These are phyloP conservation scores for Alloteropsis angusta DNA, from an alignment of 202 grass and related monocot species.

Conservation along the genomic window DNA sequence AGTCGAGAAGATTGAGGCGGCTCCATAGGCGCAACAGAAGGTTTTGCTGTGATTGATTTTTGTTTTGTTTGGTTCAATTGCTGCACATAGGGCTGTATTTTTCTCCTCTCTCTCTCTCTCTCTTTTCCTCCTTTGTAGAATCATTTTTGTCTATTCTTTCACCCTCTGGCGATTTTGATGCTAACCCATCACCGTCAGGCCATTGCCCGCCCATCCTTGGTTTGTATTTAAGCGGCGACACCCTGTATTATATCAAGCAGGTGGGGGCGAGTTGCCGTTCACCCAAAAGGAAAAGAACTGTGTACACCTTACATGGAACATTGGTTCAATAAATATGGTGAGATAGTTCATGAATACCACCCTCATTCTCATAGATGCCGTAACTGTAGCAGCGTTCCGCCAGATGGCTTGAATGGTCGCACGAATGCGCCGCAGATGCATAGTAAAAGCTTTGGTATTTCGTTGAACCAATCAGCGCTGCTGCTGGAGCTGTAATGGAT, in stretches of 20 bases:
- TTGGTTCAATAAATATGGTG: constrained; percentile 24
- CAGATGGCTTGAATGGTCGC: background rate
- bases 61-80: constrained; percentile 37
- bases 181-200: constrained; percentile 8
- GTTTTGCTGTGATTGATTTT: constrained; percentile 13
- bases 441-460: background rate
- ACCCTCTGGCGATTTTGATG: constrained; percentile 29
- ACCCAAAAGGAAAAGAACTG: constrained; percentile 8
- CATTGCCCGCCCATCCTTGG: background rate
- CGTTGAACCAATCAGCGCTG: background rate
- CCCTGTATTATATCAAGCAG: constrained; percentile 24
- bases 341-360: background rate
- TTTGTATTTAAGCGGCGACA: constrained; percentile 29
- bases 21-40: constrained; percentile 23
- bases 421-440: background rate
- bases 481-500: background rate
- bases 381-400: background rate
- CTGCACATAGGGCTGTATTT: constrained; percentile 34
- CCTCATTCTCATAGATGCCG: background rate
- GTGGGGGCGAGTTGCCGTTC: background rate
- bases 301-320: constrained; percentile 15
- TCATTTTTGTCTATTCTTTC: constrained; percentile 37
- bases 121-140: background rate
- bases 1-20: constrained; percentile 78
- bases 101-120: background rate